These are phyloP conservation scores for Taphrina wiesneri DNA, from an alignment of 1,139 yeast species.

Conservation along the genomic window DNA sequence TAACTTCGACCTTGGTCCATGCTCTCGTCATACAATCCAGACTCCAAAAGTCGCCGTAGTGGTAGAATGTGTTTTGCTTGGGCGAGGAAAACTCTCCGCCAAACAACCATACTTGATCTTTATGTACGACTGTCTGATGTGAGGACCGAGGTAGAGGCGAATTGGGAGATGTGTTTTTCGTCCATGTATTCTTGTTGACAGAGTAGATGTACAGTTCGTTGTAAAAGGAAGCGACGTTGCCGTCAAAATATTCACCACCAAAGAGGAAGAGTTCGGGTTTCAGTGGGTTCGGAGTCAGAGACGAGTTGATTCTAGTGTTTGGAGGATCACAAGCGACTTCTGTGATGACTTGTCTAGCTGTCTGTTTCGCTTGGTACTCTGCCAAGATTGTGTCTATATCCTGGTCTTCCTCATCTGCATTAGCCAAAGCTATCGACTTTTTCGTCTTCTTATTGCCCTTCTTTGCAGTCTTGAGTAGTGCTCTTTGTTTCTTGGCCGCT, in stretches of 20 bases:
- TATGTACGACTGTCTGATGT: constrained; percentile 89
- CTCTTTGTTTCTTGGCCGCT: constrained; percentile 81
- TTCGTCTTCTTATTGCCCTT: constrained; percentile 75
- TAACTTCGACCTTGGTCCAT: constrained; percentile 83
- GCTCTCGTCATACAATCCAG: constrained; percentile 79
- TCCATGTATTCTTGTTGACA: constrained; percentile 80
- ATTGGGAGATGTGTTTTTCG: constrained; percentile 73
- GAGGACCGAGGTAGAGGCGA: constrained; percentile 91
- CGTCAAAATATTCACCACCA: constrained; percentile 77
- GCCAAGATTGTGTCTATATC: constrained; percentile 83
- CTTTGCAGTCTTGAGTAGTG: constrained; percentile 65
- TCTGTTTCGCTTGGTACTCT: constrained; percentile 61
- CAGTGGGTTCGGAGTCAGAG: constrained; percentile 62
- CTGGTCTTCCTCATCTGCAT: constrained; percentile 67
- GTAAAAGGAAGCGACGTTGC: constrained; percentile 66
- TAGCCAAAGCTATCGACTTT: constrained; percentile 60
- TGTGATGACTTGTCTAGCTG: constrained; percentile 68
- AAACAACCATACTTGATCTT: constrained; percentile 78
- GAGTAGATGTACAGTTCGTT: constrained; percentile 77
- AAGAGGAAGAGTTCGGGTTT: constrained; percentile 77
- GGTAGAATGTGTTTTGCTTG: constrained; percentile 92
- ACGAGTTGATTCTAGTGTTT: constrained; percentile 66
- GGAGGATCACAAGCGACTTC: constrained; percentile 64
- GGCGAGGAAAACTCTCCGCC: constrained; percentile 98
- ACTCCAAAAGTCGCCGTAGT: constrained; percentile 94